Base-by-base conservation (phyloP, 805 yeast genomes). In the Saccharomycopsis schoenii region DNA sequence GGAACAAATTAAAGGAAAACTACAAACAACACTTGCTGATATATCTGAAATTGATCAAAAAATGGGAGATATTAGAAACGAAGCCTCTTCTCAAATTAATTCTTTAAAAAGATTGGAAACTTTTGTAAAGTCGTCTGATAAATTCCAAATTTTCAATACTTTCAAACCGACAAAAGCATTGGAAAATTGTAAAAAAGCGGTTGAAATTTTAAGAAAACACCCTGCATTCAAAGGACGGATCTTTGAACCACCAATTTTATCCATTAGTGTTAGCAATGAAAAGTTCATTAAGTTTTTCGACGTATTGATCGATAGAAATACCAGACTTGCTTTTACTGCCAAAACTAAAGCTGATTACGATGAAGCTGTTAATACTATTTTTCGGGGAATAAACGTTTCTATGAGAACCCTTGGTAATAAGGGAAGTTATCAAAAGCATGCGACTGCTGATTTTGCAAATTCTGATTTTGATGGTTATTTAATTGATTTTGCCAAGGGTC, bases 401-500 rank as follows among this genome's bases (percentile, higher is more conserved):
- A 76, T 85, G 58, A 82, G 90, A 77, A 80, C 83, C 62, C 37
- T 76, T 4, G 65, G 70, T 25, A 57, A 65, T 4, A 58, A 47
- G 5, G 24, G 57, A 59, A 64, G 60, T 56, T 56, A 60, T 47
- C 74, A 67, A 42, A 70, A 67, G 36, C 34, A 47, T 47, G 19
- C 52, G 6, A 47, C 29, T 14, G 21, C 17, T 24, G 52, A 47
- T 47, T 62, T 69, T 29, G 59, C 76, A 59, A 63, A 61, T 1
- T 75, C 74, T 9, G 68, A 77, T 56, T 91, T 94, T 70, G 96
- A 88, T 60, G 94, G 96, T 0, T 89, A 82, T 67, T 66, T 91
- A 29, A 71, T 80, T 1, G 97, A 94, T 67, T 82, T 82, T 64
- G 68, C 93, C 1, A 71, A 73, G 1, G 98, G 97, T 0, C 96